Conservation (phyloP, 1,139 yeast genomes). For the Arxiozyma slooffiae region DNA sequence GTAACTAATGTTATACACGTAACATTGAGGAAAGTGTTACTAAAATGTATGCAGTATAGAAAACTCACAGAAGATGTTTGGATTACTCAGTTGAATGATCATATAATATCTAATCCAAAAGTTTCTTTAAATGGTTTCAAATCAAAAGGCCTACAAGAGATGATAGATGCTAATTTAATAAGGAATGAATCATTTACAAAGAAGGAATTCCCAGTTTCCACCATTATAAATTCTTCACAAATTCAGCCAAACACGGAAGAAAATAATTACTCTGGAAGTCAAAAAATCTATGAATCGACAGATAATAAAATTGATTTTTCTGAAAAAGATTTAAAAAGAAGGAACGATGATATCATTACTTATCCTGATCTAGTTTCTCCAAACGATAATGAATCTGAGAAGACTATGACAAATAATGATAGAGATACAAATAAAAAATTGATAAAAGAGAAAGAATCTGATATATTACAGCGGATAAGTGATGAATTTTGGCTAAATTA, state of each 20-base stretch:
- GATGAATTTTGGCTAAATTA: slow-evolving; percentile 18
- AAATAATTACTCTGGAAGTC: background rate
- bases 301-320: background rate
- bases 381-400: background rate
- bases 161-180: background rate
- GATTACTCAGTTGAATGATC: slow-evolving; percentile 7
- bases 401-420: background rate
- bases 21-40: slow-evolving; percentile 11
- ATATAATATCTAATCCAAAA: background rate
- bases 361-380: background rate
- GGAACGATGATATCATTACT: background rate
- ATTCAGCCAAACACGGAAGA: background rate
- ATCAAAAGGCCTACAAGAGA: background rate
- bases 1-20: slow-evolving; percentile 11
- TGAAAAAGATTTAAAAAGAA: no score
- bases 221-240: background rate
- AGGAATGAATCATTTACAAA: background rate
- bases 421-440: background rate
- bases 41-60: slow-evolving; percentile 14
- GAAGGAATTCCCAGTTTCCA: background rate
- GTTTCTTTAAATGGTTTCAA: background rate
- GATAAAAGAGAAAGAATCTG: slow-evolving; percentile 1
- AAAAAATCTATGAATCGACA: background rate
- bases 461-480: slow-evolving; percentile 8
- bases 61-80: slow-evolving; percentile 12